Conservation (phyloP, 208 protist genomes). For the Wallacemonas rigidus region DNA sequence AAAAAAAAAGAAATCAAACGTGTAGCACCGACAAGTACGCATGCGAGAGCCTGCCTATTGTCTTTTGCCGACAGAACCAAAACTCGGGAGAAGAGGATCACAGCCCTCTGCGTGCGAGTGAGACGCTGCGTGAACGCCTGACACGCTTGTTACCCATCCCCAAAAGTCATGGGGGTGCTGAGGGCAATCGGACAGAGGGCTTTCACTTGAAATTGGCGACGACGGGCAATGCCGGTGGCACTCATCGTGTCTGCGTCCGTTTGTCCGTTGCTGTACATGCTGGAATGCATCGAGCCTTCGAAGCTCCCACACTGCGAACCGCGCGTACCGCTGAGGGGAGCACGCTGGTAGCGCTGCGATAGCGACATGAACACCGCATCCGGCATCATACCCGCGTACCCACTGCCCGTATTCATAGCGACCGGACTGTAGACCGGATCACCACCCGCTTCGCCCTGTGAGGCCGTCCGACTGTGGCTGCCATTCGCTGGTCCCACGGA, state of each 20-base stretch:
- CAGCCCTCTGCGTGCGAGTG: no score
- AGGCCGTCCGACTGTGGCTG: background rate
- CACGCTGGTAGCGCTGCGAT: background rate
- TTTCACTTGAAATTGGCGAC: background rate
- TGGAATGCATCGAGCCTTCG: background rate
- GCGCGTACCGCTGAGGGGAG: background rate
- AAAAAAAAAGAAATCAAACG: no score
- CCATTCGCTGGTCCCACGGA: background rate
- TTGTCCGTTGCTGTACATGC: slow-evolving; percentile 5
- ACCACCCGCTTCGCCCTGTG: background rate
- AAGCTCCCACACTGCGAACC: background rate
- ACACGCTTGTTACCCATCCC: background rate
- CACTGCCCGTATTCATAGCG: background rate
- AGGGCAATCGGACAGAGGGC: background rate
- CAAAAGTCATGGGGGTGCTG: background rate
- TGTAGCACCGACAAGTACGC: no score
- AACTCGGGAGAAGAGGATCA: no score
- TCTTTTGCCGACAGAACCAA: no score
- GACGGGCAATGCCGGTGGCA: slow-evolving; percentile 1
- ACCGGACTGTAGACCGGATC: background rate
- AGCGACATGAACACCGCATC: background rate
- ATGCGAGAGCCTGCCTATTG: no score
- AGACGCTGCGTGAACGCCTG: no score
- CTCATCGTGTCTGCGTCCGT: background rate
- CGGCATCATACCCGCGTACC: slow-evolving; percentile 10